These are phyloP conservation scores for Didymella sp. DNA, from an alignment of 2,329 filamentous ascomycete species.

Conservation along the genomic window DNA sequence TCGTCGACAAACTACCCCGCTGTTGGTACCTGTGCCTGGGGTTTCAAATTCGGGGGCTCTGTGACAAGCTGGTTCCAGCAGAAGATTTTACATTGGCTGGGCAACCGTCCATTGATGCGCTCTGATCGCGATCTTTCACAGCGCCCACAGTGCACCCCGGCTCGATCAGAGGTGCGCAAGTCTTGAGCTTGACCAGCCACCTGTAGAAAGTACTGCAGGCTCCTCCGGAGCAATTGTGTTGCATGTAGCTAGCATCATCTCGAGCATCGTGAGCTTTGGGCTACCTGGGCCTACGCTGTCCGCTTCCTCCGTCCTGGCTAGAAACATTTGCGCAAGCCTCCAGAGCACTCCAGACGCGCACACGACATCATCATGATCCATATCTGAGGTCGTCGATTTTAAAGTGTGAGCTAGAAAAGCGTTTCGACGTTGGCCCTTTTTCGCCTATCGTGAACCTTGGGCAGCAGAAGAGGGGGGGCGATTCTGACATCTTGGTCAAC, in stretches of 20 bases:
- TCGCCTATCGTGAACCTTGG: constrained; percentile 8
- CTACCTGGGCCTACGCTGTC: constrained; percentile 5
- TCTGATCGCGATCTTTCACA: constrained; percentile 13
- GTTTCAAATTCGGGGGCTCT: not conserved
- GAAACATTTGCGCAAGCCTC: constrained; percentile 5
- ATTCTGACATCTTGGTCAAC: not conserved
- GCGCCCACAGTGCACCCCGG: constrained; percentile 7
- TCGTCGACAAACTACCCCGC: constrained; percentile 12
- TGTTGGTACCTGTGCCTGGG: constrained; percentile 4
- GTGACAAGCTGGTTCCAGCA: not conserved
- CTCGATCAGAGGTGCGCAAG: constrained; percentile 1
- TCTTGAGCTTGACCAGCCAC: constrained; percentile 3
- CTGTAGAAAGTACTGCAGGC: constrained; percentile 1
- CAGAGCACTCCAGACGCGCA: constrained; percentile 5
- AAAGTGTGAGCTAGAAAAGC: constrained; percentile 11
- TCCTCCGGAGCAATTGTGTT: constrained; percentile 7
- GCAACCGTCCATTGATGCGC: constrained; percentile 1
- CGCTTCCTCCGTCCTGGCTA: not conserved
- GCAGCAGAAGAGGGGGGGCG: not conserved
- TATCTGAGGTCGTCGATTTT: constrained; percentile 5
- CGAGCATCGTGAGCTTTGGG: not conserved
- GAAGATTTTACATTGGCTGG: constrained; percentile 4
- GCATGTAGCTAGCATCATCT: constrained; percentile 2
- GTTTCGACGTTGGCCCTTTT: constrained; percentile 13
- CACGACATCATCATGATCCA: constrained; percentile 16